phyloP scores from a whole-genome alignment of 2,329 filamentous ascomycete species.

The Fusarium sp. region DNA sequence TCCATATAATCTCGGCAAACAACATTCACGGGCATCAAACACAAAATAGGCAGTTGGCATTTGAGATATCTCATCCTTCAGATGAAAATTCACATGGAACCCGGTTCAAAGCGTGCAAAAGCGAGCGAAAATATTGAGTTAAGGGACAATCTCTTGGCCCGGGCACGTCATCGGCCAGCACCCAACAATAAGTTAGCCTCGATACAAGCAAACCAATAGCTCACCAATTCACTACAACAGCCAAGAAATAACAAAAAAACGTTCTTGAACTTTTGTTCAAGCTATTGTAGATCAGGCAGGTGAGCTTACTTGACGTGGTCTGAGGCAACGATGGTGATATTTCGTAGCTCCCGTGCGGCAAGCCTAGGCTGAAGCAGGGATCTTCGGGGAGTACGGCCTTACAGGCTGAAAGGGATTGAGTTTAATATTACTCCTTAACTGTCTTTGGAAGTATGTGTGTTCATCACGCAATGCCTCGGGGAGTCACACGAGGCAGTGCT shows the following conservation, averaged over 20 bases:
- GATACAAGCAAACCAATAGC: background rate
- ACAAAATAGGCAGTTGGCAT: background rate
- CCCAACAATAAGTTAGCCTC: constrained; percentile 22
- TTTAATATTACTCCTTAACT: background rate
- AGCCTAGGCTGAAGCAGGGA: background rate
- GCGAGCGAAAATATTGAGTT: background rate
- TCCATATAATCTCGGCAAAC: background rate
- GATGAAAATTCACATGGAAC: background rate
- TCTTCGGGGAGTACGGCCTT: constrained; percentile 33
- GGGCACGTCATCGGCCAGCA: constrained; percentile 29
- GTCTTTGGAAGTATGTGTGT: background rate
- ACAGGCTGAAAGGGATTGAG: background rate
- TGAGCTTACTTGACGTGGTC: constrained; percentile 25
- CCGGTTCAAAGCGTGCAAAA: constrained; percentile 11
- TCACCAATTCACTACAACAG: background rate
- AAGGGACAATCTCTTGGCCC: constrained; percentile 6
- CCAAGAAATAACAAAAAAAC: background rate
- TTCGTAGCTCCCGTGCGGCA: background rate
- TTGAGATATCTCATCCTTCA: rapidly evolving
- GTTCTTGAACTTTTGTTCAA: constrained; percentile 1
- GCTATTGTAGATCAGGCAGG: constrained; percentile 23
- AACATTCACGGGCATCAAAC: background rate
- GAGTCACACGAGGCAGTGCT: constrained; percentile 15
- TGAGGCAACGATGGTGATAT: constrained; percentile 20
- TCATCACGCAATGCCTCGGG: constrained; percentile 1